Evolutionary conservation across 1,284 basidiomycete genomes (phyloP).

Genomic region (Tilletia indica): DNA sequence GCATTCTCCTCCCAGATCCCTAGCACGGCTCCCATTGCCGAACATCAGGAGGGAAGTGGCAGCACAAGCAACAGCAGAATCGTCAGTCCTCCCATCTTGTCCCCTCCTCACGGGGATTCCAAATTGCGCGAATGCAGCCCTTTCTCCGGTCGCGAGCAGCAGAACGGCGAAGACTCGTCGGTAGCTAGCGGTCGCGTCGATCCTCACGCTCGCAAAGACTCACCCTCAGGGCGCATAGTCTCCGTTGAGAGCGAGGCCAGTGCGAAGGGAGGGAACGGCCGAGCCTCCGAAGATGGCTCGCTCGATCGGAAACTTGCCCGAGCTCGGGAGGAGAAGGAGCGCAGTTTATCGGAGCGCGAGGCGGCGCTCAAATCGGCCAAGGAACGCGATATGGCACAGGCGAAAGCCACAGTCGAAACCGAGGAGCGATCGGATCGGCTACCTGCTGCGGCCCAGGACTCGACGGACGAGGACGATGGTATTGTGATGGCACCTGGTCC

Average conservation of each 20-base stretch:
- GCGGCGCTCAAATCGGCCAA: background rate
- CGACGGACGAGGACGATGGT: conserved; percentile 9
- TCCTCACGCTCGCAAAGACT: conserved; percentile 15
- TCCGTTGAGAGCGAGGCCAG: conserved; percentile 10
- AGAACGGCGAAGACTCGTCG: background rate
- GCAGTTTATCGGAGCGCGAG: background rate
- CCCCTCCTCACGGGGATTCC: background rate
- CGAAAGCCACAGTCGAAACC: background rate
- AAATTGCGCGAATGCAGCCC: background rate
- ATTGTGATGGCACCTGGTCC: background rate
- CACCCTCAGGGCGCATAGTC: background rate
- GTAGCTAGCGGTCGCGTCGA: conserved; percentile 2
- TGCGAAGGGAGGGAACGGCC: background rate
- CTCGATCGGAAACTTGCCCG: conserved; percentile 14
- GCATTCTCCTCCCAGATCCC: background rate
- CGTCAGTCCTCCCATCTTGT: background rate
- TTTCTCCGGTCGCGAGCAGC: background rate
- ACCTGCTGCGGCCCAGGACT: background rate
- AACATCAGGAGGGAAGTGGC: background rate
- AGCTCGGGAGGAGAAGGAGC: conserved; percentile 1
- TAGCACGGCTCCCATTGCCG: conserved; percentile 14
- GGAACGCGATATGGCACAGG: background rate
- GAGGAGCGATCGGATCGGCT: background rate
- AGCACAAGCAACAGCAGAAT: background rate
- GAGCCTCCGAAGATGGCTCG: conserved; percentile 4